Evolutionary conservation across 257 asterid species (phyloP), one percentile per base, ranked within the genome.

Genomic region (Petrea volubilis): DNA sequence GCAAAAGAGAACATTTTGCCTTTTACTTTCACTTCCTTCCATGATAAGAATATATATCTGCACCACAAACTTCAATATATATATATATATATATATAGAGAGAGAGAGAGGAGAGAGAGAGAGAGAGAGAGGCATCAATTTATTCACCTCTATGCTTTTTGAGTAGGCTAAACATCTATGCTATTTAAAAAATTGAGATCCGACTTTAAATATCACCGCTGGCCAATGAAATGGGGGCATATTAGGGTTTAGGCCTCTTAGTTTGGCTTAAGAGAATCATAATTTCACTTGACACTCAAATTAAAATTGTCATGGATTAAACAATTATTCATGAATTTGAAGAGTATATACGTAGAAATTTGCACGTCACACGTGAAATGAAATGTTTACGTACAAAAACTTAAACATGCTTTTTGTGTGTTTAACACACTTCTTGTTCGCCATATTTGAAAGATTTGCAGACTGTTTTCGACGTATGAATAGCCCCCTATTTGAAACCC

Each of bases 11-110:
- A 14, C 31, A 51, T 51, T 27, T 25, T n/a, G 49, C 72, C 67
- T 69, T 75, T 76, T n/a, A 51, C 76, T 44, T 76, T 61, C 57
- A 33, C 52, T 59, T 38, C n/a, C 50, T 68, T 36, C 13, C 4
- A 59, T 28, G 41, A 68, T 40, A 60, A 67, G 66, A 68, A 50
- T 49, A 59, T 64, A 14, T 29, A 17, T 33, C 15, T 25, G 14
- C 50, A 34, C 27, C 11, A 36, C n/a, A n/a, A 43, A 73, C n/a
- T 28, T 51, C 20, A 2, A 31, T 31, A 31, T 31, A 31, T 31
- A 31, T 31, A 31, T 31, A 31, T 31, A 31, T 31, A 31, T 31
- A 31, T 31, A 31, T 31, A 31, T 31, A 3, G 38, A 31, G 3
- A 31, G 3, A 31, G n/a, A n/a, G n/a, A n/a, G n/a, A n/a, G n/a